Evolutionary conservation across 192 early-diverging fungal genomes (phyloP).

Genomic region (Oehlia diaphana): DNA sequence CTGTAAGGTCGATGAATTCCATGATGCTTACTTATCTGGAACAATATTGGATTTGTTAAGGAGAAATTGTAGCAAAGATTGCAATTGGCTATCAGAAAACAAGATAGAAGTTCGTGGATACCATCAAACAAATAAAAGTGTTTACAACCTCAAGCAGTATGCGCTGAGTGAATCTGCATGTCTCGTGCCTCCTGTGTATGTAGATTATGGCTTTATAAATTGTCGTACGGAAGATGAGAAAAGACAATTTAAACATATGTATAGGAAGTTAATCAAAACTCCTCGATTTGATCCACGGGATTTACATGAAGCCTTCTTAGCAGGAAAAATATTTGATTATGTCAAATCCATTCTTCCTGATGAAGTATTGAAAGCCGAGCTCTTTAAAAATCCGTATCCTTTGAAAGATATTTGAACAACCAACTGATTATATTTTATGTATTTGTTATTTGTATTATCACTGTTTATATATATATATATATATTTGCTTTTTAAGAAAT

Average conservation of each 20-base stretch:
- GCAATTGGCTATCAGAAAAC: background rate
- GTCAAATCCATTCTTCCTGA: background rate
- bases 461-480: too few relatives aligned
- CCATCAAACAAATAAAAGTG: background rate
- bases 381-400: too few relatives aligned
- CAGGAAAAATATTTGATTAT: constrained; percentile 14
- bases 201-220: background rate
- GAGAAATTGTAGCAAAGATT: background rate
- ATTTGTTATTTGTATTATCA: too few relatives aligned
- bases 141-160: background rate
- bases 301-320: background rate
- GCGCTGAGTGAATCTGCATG: background rate
- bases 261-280: background rate
- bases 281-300: background rate
- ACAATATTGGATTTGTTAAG: background rate
- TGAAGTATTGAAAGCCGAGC: too few relatives aligned
- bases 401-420: too few relatives aligned
- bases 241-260: background rate
- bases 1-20: background rate
- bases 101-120: background rate
- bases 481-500: too few relatives aligned
- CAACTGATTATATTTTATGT: too few relatives aligned
- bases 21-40: background rate
- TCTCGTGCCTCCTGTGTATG: background rate
- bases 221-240: background rate